Evolutionary conservation across 306 rosid species (phyloP).

Genomic region (Trifolium fragiferum): DNA sequence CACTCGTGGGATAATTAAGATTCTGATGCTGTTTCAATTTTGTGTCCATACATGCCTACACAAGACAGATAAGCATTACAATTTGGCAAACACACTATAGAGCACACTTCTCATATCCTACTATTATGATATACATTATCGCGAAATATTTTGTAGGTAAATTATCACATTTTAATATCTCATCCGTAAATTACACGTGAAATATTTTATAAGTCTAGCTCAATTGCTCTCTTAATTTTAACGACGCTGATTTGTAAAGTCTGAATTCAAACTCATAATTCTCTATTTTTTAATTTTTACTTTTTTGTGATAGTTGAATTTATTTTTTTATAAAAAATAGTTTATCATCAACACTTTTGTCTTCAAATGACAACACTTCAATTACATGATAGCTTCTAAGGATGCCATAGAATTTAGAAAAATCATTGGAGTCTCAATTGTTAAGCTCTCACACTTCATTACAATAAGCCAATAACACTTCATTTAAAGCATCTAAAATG

Average conservation of each 20-base stretch:
- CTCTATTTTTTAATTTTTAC: background rate
- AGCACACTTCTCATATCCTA: no score
- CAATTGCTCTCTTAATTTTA: no score
- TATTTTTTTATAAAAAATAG: background rate
- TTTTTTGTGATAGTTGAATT: background rate
- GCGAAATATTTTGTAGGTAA: no score
- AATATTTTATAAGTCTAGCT: no score
- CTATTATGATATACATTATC: no score
- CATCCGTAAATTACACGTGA: no score
- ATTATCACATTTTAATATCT: no score
- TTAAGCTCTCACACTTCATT: background rate
- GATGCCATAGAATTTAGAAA: background rate
- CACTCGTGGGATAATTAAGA: constrained; percentile 25
- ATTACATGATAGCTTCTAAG: background rate
- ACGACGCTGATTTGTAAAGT: no score
- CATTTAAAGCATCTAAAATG: constrained; percentile 9
- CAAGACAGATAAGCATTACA: no score
- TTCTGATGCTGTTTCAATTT: constrained; percentile 3
- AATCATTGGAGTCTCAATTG: background rate
- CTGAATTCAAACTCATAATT: no score
- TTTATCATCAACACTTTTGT: background rate
- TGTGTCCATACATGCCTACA: background rate
- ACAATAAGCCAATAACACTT: background rate
- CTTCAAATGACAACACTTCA: background rate
- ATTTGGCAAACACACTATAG: no score